A percentile compares a stretch with the other conserved stretches of the same genome.
Evolutionary conservation across 2,329 filamentous ascomycete genomes (phyloP).

Genomic region (Lachnellula hyalina): DNA sequence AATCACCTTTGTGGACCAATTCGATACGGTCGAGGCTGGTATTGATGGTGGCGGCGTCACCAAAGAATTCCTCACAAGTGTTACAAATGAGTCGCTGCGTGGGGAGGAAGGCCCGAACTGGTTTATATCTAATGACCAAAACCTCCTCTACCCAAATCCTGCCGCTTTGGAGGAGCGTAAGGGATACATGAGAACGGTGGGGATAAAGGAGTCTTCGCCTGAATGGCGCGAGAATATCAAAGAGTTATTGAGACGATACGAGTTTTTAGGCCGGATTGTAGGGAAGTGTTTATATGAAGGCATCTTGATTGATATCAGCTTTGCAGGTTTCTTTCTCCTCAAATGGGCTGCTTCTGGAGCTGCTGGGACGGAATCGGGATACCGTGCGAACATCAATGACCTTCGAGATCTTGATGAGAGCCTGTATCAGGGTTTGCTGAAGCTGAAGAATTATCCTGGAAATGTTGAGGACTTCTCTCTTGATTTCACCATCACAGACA

Average conservation of each 20-base stretch:
- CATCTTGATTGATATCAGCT: slow-evolving; percentile 86
- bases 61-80: slow-evolving; percentile 90
- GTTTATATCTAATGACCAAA: slow-evolving; percentile 80
- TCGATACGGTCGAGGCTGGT: slow-evolving; percentile 79
- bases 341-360: slow-evolving; percentile 80
- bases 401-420: slow-evolving; percentile 85
- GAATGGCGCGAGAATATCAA: slow-evolving; percentile 53
- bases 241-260: slow-evolving; percentile 67
- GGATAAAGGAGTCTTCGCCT: slow-evolving; percentile 46
- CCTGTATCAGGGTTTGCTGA: slow-evolving; percentile 78
- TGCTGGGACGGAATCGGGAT: slow-evolving; percentile 62
- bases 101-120: slow-evolving; percentile 52
- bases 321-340: slow-evolving; percentile 91
- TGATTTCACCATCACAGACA: slow-evolving; percentile 86
- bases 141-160: slow-evolving; percentile 85
- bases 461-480: slow-evolving; percentile 76
- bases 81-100: slow-evolving; percentile 79
- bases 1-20: slow-evolving; percentile 93
- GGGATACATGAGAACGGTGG: slow-evolving; percentile 48
- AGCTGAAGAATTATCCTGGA: slow-evolving; percentile 79
- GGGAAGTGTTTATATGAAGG: slow-evolving; percentile 98
- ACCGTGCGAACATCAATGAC: slow-evolving; percentile 92
- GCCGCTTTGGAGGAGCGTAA: slow-evolving; percentile 65
- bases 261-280: slow-evolving; percentile 87
- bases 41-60: slow-evolving; percentile 97